These are phyloP conservation scores for Oxyria digyna DNA, from an alignment of 148 eudicot species.

Conservation along the genomic window DNA sequence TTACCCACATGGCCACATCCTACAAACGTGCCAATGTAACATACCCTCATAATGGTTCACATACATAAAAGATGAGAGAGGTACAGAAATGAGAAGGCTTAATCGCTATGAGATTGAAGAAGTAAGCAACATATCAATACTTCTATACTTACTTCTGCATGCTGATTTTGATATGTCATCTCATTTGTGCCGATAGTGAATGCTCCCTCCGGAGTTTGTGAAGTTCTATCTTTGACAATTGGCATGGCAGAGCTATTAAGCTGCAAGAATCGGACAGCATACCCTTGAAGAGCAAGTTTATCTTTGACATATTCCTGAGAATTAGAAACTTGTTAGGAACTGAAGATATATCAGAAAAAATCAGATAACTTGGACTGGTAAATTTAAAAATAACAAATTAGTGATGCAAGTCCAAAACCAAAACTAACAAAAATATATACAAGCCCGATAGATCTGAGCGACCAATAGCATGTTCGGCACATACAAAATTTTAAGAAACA, in stretches of 20 bases:
- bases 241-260: conserved; percentile 23
- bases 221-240: conserved; percentile 27
- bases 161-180: conserved; percentile 49
- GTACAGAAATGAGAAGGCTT: not conserved
- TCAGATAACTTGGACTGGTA: no score
- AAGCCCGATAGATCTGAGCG: not conserved
- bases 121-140: not conserved
- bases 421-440: not conserved
- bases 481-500: not conserved
- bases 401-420: not conserved
- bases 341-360: not conserved
- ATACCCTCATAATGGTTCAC: not conserved
- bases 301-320: not conserved
- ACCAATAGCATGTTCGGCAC: not conserved
- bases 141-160: conserved; percentile 48
- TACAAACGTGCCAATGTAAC: not conserved
- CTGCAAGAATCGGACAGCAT: conserved; percentile 65
- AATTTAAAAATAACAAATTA: not conserved
- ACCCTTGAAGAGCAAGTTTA: conserved; percentile 36
- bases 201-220: conserved; percentile 28
- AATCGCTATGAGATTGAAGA: not conserved
- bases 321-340: not conserved
- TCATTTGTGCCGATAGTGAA: conserved; percentile 30
- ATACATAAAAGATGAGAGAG: not conserved
- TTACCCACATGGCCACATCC: not conserved